Evolutionary conservation across 2,329 filamentous ascomycete species (phyloP).

Genomic region (Cordyceps tenuipes): DNA sequence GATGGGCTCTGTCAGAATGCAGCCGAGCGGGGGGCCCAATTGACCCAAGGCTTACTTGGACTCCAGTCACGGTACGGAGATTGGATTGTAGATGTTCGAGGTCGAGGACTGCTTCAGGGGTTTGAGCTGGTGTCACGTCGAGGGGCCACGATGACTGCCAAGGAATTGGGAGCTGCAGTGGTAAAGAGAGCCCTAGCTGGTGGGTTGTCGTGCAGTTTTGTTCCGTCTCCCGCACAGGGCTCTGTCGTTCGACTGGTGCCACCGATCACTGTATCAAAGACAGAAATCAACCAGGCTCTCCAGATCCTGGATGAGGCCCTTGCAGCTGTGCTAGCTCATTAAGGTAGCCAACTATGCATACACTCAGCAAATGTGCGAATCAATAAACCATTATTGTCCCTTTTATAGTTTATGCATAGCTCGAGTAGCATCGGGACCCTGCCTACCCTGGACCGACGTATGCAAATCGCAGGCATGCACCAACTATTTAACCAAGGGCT

Average conservation of each 20-base stretch:
- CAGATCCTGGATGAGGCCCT: neutral
- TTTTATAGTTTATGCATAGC: no score
- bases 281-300: neutral
- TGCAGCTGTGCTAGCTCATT: neutral
- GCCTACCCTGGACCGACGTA: no score
- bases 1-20: conserved; percentile 37
- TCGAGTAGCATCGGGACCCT: no score
- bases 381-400: no score
- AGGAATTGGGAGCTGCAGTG: neutral
- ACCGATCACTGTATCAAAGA: neutral
- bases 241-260: neutral
- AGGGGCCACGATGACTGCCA: neutral
- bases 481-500: no score
- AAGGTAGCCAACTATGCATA: neutral
- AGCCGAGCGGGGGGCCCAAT: conserved; percentile 30
- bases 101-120: conserved; percentile 40
- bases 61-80: conserved; percentile 42
- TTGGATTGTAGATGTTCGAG: conserved; percentile 41
- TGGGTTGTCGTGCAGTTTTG: neutral
- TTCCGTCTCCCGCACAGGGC: neutral
- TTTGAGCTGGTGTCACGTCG: conserved; percentile 38
- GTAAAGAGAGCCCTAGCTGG: neutral
- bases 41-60: conserved; percentile 33
- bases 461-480: no score
- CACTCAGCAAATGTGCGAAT: no score